Base-by-base conservation (phyloP, 2,329 filamentous ascomycete genomes). In the Ceratocystis alfenasii region DNA sequence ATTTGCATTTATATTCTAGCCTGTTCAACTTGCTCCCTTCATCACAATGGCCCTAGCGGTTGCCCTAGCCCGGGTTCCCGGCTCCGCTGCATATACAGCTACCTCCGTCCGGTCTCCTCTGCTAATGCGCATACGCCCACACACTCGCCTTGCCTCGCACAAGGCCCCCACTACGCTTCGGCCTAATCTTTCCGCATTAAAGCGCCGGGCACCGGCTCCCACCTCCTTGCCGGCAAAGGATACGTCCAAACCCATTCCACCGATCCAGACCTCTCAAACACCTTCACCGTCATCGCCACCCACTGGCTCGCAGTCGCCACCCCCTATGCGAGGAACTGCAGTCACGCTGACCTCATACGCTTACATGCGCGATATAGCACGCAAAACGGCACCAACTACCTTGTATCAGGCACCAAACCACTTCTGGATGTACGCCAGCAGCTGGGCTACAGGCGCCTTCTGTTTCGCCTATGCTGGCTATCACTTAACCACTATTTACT, bases 351-450 rank as follows among this genome's bases (percentile, higher is more conserved):
- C 64, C 68, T 68, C 66, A 69, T 78, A 76, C 70, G 78, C 75
- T 65, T 84, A 80, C 74, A 78, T 79, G 70, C 79, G 80, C 68
- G 80, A 78, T 67, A 78, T 89, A 46, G 81, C 83, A 15, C 76
- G 77, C 67, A 81, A 83, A 69, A 71, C 78, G n/a, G 75, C 78
- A 1, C 78, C 81, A 4, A 84, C 86, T 6, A 74, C 82, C 2
- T 77, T 90, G 55, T 90, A 88, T 76, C 78, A 86, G 70, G 81
- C 82, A 1, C 83, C 84, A 15, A 84, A 84, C 0, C 85, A 88
- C 71, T 81, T 81, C 66, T 79, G 80, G 74, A 87, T 85, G 73
- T 79, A 87, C 68, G 72, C 82, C 69, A 81, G 82, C 59, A 83
- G 83, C 71, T 85, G 86, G 74, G 73, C 76, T 15, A 80, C 82